phyloP scores from a whole-genome alignment of 2,329 filamentous ascomycete species.

The Thielaviopsis musarum region DNA sequence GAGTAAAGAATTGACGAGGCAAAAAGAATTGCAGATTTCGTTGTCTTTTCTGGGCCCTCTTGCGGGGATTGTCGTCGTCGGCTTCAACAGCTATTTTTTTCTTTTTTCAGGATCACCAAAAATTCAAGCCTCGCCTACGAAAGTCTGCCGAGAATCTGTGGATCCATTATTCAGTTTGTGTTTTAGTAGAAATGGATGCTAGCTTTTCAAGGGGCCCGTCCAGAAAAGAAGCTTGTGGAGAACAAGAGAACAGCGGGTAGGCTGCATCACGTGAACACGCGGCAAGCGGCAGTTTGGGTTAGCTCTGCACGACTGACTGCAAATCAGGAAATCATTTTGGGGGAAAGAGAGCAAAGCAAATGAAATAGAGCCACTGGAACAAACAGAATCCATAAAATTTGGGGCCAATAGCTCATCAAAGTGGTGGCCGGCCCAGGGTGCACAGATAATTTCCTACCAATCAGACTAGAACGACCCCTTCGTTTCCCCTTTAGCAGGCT shows the following conservation, averaged over 20 bases:
- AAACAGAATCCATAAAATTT: background rate
- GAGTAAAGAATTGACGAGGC: background rate
- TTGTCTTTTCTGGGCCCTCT: background rate
- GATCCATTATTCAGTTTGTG: background rate
- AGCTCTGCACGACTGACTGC: background rate
- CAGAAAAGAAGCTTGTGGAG: no score
- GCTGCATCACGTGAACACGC: background rate
- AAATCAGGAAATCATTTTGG: background rate
- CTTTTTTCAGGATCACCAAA: slow-evolving; percentile 2
- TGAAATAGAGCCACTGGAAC: background rate
- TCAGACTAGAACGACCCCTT: background rate
- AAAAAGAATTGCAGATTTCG: background rate
- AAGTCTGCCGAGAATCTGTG: background rate
- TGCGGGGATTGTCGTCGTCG: background rate
- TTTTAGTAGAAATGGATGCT: background rate
- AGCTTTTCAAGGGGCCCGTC: no score
- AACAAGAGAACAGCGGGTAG: background rate
- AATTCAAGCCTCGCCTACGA: background rate
- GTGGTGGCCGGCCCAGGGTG: background rate
- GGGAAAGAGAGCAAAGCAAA: background rate
- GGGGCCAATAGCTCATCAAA: background rate
- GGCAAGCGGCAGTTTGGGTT: slow-evolving; percentile 1
- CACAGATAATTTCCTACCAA: slow-evolving; percentile 4
- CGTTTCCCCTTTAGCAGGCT: slow-evolving; percentile 8
- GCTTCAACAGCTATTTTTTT: background rate